Evolutionary conservation across 2,329 filamentous ascomycete species (phyloP).

Genomic region (Cadophora malorum): DNA sequence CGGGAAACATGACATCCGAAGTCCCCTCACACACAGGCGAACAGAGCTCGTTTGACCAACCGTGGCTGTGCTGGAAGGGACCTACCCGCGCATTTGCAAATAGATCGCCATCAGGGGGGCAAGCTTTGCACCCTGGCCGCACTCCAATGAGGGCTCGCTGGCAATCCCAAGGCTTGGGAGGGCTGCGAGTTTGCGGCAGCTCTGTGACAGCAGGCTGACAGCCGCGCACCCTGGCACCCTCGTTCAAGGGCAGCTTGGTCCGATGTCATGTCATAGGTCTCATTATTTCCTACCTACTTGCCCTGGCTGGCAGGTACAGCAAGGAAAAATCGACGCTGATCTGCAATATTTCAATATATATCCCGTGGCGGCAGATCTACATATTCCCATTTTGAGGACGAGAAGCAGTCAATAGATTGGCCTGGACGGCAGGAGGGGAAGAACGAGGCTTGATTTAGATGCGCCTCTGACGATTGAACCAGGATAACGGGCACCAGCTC

Average conservation of each 20-base stretch:
- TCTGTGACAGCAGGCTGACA: slow-evolving; percentile 29
- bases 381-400: slow-evolving; percentile 10
- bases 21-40: slow-evolving; percentile 27
- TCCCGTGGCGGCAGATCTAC: slow-evolving; percentile 11
- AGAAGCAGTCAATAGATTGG: slow-evolving; percentile 11
- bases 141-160: slow-evolving; percentile 6
- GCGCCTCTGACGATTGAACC: slow-evolving; percentile 29
- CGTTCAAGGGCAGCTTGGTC: slow-evolving; percentile 6
- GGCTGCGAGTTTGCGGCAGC: slow-evolving; percentile 25
- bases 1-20: slow-evolving; percentile 34
- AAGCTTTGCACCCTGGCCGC: slow-evolving; percentile 4
- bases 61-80: slow-evolving; percentile 31
- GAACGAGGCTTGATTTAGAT: slow-evolving; percentile 26
- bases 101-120: slow-evolving; percentile 25
- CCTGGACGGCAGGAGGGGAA: slow-evolving; percentile 15
- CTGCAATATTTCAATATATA: slow-evolving; percentile 18
- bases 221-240: slow-evolving; percentile 14
- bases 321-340: background rate
- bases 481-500: slow-evolving; percentile 12
- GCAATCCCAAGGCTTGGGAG: slow-evolving; percentile 21
- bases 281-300: background rate
- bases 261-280: slow-evolving; percentile 11
- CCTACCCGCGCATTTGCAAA: slow-evolving; percentile 29
- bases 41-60: slow-evolving; percentile 34
- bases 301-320: background rate